Evolutionary conservation across 352 stramenopile genomes (phyloP), one percentile per base, ranked within the genome.

Genomic region (Thraustochytrium striatum): DNA sequence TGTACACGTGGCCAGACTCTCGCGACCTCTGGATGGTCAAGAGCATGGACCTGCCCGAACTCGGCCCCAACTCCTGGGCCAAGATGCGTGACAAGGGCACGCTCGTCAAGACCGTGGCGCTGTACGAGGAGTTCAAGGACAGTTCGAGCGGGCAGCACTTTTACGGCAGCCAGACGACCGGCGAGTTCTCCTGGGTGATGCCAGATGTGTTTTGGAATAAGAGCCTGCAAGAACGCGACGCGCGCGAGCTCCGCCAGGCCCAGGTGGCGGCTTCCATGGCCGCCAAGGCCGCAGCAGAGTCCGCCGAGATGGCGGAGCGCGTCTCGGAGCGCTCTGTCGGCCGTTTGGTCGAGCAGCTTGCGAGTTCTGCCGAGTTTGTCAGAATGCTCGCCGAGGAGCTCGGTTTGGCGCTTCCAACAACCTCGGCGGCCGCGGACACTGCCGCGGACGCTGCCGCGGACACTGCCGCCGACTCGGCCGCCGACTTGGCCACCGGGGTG

Each of bases 91-190:
- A 39, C 11, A 43, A 9, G 1, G 65, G 61, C 65, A 75, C 65
- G 39, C 52, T 62, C 16, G 32, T 75, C 16, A n/a, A 43, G 5
- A 75, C 65, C 21, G 35, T 68, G 11, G 65, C 65, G 21, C 36
- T 75, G 39, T 43, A 75, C 3, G 65, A 75, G 30, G 65, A 75
- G 65, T 75, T 61, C 52, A 75, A 75, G 50, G 65, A 75, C n/a
- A 38, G n/a, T 3, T 30, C 65, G 25, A 43, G 33, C 8, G 65
- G 65, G 3, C 65, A 75, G 41, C 65, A 75, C 36, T 75, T 61
- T 28, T 75, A 47, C 3, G 11, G 25, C 39, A 61, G 41, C 65
- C 36, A 55, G 16, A 39, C 65, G 43, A 62, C 44, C 41, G 65
- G 36, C 11, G 28, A 39, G 7, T 75, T 50, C 25, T n/a, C 44